Base-by-base conservation (phyloP, 192 early-diverging fungal genomes). In the Gryganskiella cystojenkinii region DNA sequence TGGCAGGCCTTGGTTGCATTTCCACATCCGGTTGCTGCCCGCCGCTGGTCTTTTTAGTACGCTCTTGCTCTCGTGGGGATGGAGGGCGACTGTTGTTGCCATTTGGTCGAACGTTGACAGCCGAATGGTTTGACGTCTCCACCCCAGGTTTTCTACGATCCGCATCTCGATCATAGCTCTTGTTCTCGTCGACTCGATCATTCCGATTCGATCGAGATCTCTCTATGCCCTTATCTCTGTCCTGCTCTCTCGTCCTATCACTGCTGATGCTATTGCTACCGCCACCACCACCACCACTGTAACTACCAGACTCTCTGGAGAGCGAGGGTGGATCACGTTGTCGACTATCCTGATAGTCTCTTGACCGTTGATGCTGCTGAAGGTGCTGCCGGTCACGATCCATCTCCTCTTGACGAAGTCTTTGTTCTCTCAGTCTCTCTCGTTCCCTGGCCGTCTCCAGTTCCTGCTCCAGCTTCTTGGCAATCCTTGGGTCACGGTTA, bases 111-210 rank as follows among this genome's bases (percentile, higher is more conserved):
- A 40, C 37, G 37, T 13, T 40, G 5, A 40, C 37, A 40, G 37
- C 37, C 37, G 37, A 40, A 9, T 40, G 37, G 7, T 13, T 40
- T 40, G 37, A 40, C 5, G 37, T 13, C 7, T 40, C 37, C 37
- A 40, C 37, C 13, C 37, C 37, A 40, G 37, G 37, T 17, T 17
- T 52, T n/a, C 67, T 52, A 15, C 49, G 3, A 19, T 10, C 57
- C 3, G 15, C 45, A 25, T 73, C 71, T 0, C 58, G 58, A 30
- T 40, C 37, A 40, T n/a, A n/a, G n/a, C 24, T 56, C 15, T 52
- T 53, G 7, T 25, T 44, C 3, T n/a, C 46, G 24, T 49, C 45
- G 37, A 30, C 44, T 3, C 28, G 27, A 10, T 20, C 45, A 20
- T 4, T 31, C 3, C 45, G 20, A 33, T 34, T 19, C 22, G 33